Conservation (phyloP, 352 stramenopile species). For the Phytophthora pluvialis region DNA sequence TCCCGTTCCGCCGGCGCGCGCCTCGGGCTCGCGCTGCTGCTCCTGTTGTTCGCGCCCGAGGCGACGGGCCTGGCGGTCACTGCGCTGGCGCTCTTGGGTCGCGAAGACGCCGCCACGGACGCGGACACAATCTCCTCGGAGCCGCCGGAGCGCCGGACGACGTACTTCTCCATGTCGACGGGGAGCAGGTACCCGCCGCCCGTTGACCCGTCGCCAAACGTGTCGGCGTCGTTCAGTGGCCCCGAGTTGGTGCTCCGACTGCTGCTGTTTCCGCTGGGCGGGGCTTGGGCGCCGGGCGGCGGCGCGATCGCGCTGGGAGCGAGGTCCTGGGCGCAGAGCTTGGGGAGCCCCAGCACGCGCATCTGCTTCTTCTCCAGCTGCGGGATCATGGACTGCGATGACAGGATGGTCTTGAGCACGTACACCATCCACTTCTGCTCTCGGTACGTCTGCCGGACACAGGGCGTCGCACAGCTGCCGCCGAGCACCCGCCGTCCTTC, state of each 20-base stretch:
- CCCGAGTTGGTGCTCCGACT: conserved; percentile 27
- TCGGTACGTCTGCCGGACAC: conserved; percentile 60
- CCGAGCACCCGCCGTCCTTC: conserved; percentile 1
- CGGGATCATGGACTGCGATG: conserved; percentile 66
- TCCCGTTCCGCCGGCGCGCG: conserved; percentile 2
- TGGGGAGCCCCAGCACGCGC: conserved; percentile 52
- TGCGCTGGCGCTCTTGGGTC: conserved; percentile 9
- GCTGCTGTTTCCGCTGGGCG: conserved; percentile 15
- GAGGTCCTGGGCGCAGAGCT: conserved; percentile 56
- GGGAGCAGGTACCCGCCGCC: conserved; percentile 53
- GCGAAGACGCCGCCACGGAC: conserved; percentile 22
- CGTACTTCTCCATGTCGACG: conserved; percentile 63
- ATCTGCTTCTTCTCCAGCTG: conserved; percentile 78
- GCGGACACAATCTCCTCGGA: conserved; percentile 33
- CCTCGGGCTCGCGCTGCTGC: conserved; percentile 1
- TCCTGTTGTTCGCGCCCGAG: conserved; percentile 5
- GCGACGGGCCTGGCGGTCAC: conserved; percentile 9
- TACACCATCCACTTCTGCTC: conserved; percentile 78
- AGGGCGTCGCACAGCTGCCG: conserved; percentile 21
- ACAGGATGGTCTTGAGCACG: conserved; percentile 71
- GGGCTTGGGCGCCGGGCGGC: background rate
- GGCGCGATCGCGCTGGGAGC: background rate
- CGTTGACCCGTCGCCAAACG: background rate
- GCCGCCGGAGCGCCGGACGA: conserved; percentile 25
- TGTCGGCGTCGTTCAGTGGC: conserved; percentile 8